Base-by-base conservation (phyloP, 768 basidiomycete genomes). In the Suillus discolor region DNA sequence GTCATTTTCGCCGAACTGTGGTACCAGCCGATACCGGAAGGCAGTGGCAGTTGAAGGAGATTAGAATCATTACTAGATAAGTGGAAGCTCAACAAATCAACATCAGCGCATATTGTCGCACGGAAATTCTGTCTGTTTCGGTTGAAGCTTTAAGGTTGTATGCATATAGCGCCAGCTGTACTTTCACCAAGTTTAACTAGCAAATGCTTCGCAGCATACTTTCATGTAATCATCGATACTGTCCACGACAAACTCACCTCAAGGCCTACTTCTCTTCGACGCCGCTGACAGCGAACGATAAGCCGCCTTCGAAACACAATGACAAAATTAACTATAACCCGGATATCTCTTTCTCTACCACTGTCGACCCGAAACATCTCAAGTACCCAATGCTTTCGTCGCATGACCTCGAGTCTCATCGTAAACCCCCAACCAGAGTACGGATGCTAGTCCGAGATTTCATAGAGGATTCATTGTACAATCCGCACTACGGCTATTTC, bases 401-500 rank as follows among this genome's bases (percentile, higher is more conserved):
- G 25, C 89, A 89, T 69, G 84, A 88, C 64, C 77, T 96, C 66
- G 76, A 74, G 64, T 71, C 73, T 39, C 23, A 36, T 42, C 77
- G 78, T 62, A 78, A 75, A 9, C 94, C 93, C 8, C 96, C 96
- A 3, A 85, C 80, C 54, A 82, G 87, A 62, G 96, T 96, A 64
- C 94, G 92, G 77, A 96, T 98, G 94, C 89, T 99, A 42, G 89
- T 90, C 55, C 88, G 97, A 69, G 97, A 99, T 79, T 99, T 92
- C 75, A 95, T 99, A 67, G 95, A 99, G 73, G 97, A 99, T 75
- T 90, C 93, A 9, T 79, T 99, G 44, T 99, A 99, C 81, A 99
- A 99, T 76, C 96, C 95, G 4, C 80, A 96, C 77, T 99, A 99
- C 74, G 97, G 97, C 44, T 99, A 99, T 79, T 99, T 99, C 76